Evolutionary conservation across 208 protist species (phyloP).

Genomic region (Trypanosoma cruzi): DNA sequence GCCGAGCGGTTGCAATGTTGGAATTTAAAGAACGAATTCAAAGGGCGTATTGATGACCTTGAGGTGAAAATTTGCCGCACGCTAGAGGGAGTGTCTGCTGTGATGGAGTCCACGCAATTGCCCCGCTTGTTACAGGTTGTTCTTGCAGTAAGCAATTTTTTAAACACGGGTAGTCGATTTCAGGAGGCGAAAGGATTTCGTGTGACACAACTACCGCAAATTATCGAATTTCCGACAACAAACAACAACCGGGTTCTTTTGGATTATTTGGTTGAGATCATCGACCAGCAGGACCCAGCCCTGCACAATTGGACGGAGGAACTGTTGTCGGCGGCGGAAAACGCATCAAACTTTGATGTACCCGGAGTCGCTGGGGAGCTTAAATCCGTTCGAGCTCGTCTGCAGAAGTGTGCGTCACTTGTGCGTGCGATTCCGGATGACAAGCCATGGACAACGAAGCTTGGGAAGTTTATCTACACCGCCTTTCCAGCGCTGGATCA

Average conservation of each 20-base stretch:
- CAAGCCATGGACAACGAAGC: conserved; percentile 50
- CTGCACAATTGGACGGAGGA: conserved; percentile 50
- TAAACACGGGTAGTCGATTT: conserved; percentile 78
- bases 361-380: conserved; percentile 58
- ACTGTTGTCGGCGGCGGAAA: conserved; percentile 57
- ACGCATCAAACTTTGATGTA: conserved; percentile 57
- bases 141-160: conserved; percentile 72
- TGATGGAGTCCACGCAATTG: conserved; percentile 49
- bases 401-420: conserved; percentile 54
- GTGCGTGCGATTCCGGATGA: conserved; percentile 54
- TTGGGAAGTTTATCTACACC: conserved; percentile 66
- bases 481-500: conserved; percentile 45
- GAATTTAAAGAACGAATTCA: conserved; percentile 66
- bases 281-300: conserved; percentile 38
- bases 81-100: conserved; percentile 38
- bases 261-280: conserved; percentile 46
- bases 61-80: conserved; percentile 48
- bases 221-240: conserved; percentile 70
- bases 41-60: conserved; percentile 47
- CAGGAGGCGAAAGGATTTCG: conserved; percentile 75
- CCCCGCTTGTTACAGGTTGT: conserved; percentile 59
- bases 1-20: conserved; percentile 72
- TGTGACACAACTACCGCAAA: conserved; percentile 66
- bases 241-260: conserved; percentile 68
- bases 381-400: conserved; percentile 34